Conservation (phyloP, 306 rosid species). For the Senna tora region DNA sequence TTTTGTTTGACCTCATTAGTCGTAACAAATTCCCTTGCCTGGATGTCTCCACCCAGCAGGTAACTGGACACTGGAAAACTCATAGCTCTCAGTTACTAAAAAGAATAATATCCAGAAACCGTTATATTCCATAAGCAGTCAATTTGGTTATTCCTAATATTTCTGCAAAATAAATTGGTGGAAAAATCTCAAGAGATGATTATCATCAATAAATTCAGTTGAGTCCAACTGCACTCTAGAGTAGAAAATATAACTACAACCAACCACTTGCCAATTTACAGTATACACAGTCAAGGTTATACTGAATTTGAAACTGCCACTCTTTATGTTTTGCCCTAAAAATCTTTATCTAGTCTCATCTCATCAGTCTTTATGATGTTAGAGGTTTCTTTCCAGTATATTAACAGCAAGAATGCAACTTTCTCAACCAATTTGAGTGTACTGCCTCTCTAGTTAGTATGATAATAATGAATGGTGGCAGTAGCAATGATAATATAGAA, state of each 20-base stretch:
- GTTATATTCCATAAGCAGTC: conserved; percentile 2
- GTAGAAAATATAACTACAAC: conserved; percentile 27
- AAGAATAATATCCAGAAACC: conserved; percentile 7
- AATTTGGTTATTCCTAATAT: conserved; percentile 13
- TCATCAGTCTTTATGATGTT: conserved; percentile 12
- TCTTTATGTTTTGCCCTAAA: conserved; percentile 4
- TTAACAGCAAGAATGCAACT: conserved; percentile 17
- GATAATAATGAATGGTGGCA: conserved; percentile 12
- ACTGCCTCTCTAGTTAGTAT: neutral
- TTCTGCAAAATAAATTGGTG: conserved; percentile 1
- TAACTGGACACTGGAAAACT: conserved; percentile 72
- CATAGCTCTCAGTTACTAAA: conserved; percentile 36
- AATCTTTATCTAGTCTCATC: neutral
- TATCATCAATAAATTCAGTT: conserved; percentile 3
- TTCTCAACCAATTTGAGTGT: conserved; percentile 29
- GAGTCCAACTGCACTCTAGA: conserved; percentile 1
- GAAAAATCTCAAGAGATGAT: neutral
- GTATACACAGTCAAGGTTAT: conserved; percentile 8
- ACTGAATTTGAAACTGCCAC: conserved; percentile 15
- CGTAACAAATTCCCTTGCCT: conserved; percentile 67
- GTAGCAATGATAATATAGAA: conserved; percentile 14
- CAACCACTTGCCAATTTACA: conserved; percentile 3
- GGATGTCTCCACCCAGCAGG: conserved; percentile 69
- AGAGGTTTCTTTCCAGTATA: neutral
- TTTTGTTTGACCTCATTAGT: conserved; percentile 71